phyloP scores from a whole-genome alignment of 805 yeast species.

The Phaffomyces opuntiae region DNA sequence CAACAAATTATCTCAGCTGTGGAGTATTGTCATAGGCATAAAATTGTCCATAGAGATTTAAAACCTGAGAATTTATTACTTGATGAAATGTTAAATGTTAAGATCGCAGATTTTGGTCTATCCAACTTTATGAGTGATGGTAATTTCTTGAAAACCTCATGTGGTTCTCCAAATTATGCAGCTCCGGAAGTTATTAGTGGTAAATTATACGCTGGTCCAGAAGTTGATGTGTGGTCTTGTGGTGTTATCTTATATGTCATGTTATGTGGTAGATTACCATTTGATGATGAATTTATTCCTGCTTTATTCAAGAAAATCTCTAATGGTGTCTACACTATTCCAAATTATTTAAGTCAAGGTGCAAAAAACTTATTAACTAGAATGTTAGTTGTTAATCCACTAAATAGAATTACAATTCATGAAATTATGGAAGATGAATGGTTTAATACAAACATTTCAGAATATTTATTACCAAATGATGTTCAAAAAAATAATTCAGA shows the following conservation, averaged over 20 bases:
- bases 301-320: slow-evolving; percentile 87
- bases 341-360: slow-evolving; percentile 78
- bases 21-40: slow-evolving; percentile 93
- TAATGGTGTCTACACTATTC: slow-evolving; percentile 87
- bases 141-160: slow-evolving; percentile 85
- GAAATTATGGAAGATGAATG: slow-evolving; percentile 92
- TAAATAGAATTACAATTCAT: slow-evolving; percentile 86
- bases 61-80: slow-evolving; percentile 90
- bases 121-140: slow-evolving; percentile 98
- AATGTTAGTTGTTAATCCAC: slow-evolving; percentile 92
- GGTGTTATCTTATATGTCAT: slow-evolving; percentile 93
- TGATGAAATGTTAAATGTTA: slow-evolving; percentile 86
- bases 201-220: slow-evolving; percentile 94
- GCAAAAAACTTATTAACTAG: slow-evolving; percentile 76
- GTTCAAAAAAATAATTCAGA: slow-evolving; percentile 24
- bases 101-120: slow-evolving; percentile 93
- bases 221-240: slow-evolving; percentile 96
- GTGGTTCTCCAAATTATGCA: slow-evolving; percentile 96
- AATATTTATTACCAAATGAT: slow-evolving; percentile 57
- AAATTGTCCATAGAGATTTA: slow-evolving; percentile 92
- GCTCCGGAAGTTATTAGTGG: slow-evolving; percentile 97
- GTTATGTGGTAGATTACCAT: slow-evolving; percentile 93
- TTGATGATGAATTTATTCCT: slow-evolving; percentile 94
- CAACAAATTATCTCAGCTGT: slow-evolving; percentile 96
- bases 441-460: slow-evolving; percentile 79